These are phyloP conservation scores for Psilocybe tampanensis DNA, from an alignment of 768 basidiomycete species.

Conservation along the genomic window DNA sequence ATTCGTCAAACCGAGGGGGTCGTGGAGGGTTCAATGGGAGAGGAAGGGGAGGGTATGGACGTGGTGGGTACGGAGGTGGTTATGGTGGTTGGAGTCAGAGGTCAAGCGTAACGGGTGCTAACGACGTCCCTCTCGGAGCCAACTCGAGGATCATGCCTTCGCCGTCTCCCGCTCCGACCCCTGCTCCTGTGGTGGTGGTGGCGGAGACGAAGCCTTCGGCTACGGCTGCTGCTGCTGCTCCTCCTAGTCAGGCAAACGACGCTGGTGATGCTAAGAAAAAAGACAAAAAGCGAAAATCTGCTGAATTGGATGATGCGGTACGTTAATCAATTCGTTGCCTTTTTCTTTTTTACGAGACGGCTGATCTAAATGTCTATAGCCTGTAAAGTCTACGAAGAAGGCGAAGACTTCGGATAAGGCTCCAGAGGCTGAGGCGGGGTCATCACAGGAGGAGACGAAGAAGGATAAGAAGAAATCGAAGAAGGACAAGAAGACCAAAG, in stretches of 20 bases:
- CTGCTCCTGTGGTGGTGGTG: conserved; percentile 1
- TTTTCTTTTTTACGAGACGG: not conserved
- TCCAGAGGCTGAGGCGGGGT: not conserved
- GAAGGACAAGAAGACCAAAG: conserved; percentile 29
- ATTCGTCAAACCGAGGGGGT: not conserved
- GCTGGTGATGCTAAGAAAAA: conserved; percentile 20
- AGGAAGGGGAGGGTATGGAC: not conserved
- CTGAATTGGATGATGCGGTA: conserved; percentile 29
- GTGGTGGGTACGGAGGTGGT: conserved; percentile 27
- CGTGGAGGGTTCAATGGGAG: not conserved
- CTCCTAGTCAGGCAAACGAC: not conserved
- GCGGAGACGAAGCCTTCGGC: not conserved
- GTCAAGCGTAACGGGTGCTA: conserved; percentile 57
- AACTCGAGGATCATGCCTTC: conserved; percentile 36
- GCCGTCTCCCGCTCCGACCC: too few species aligned
- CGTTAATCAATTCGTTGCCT: conserved; percentile 2
- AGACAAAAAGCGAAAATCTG: conserved; percentile 39
- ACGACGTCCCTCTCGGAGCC: conserved; percentile 74
- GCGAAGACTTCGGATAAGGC: conserved; percentile 24
- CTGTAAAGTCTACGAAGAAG: conserved; percentile 32
- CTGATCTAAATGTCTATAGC: not conserved
- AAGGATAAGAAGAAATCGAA: conserved; percentile 19
- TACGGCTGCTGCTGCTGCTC: conserved; percentile 8
- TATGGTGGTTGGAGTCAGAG: conserved; percentile 34
- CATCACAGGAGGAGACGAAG: conserved; percentile 2